A percentile compares a stretch with the other conserved stretches of the same genome.
Evolutionary conservation across 371 early-diverging fungal species (phyloP).

Genomic region (Encephalitozoon intestinalis): DNA sequence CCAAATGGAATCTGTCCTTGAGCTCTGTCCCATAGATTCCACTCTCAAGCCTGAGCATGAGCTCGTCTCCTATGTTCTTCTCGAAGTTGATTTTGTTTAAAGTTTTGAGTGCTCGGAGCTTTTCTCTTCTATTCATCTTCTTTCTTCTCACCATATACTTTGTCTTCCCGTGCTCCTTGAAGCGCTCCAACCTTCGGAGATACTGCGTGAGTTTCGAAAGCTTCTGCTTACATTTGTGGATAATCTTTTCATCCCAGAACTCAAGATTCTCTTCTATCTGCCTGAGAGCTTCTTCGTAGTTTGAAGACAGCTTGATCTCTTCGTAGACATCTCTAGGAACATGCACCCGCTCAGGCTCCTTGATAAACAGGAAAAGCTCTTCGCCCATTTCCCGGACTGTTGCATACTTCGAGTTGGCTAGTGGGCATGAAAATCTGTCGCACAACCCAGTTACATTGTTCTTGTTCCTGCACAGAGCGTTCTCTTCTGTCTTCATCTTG

Average conservation of each 20-base stretch:
- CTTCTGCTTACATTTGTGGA: constrained; percentile 94
- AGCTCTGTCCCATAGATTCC: constrained; percentile 71
- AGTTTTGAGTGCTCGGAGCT: constrained; percentile 77
- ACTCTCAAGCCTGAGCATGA: constrained; percentile 79
- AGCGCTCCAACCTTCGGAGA: constrained; percentile 79
- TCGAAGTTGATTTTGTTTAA: constrained; percentile 84
- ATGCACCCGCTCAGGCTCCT: constrained; percentile 90
- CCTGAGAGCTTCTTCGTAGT: constrained; percentile 78
- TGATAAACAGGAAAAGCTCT: constrained; percentile 64
- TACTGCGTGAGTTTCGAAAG: constrained; percentile 89
- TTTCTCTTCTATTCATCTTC: constrained; percentile 82
- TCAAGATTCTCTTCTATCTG: constrained; percentile 81
- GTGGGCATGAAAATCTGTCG: constrained; percentile 84
- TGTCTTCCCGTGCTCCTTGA: constrained; percentile 70
- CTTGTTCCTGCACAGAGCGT: constrained; percentile 81
- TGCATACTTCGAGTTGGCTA: constrained; percentile 93
- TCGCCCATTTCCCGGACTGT: constrained; percentile 83
- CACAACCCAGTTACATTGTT: constrained; percentile 96
- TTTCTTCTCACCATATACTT: constrained; percentile 68
- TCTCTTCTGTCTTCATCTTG: constrained; percentile 67
- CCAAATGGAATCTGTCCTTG: constrained; percentile 70
- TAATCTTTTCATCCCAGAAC: constrained; percentile 77
- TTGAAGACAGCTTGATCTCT: constrained; percentile 74
- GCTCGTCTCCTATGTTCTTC: constrained; percentile 85
- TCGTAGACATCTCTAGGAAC: constrained; percentile 90